Conservation (phyloP, 495 filamentous ascomycete species). For the Lepidopterella palustris region DNA sequence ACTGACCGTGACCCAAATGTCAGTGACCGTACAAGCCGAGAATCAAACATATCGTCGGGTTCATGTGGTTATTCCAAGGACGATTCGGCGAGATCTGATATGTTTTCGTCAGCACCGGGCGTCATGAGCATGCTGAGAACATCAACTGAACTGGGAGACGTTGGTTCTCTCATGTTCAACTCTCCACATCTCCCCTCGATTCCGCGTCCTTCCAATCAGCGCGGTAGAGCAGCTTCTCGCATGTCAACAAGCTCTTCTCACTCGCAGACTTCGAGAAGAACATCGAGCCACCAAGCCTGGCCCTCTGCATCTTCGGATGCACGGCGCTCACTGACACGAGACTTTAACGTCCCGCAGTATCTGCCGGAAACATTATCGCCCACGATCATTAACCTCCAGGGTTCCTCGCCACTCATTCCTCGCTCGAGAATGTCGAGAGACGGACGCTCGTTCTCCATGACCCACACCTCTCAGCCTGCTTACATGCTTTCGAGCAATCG, state of each 20-base stretch:
- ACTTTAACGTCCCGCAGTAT: conserved; percentile 20
- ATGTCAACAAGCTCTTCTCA: conserved; percentile 25
- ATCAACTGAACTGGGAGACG: conserved; percentile 62
- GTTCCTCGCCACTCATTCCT: conserved; percentile 30
- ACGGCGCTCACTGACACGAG: conserved; percentile 16
- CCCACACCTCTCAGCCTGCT: conserved; percentile 43
- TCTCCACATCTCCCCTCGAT: conserved; percentile 41
- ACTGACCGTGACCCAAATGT: conserved; percentile 36
- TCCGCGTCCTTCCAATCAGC: conserved; percentile 24
- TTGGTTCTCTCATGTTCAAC: conserved; percentile 53
- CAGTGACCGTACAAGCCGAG: conserved; percentile 36
- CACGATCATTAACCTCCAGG: conserved; percentile 25
- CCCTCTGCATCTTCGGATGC: conserved; percentile 20
- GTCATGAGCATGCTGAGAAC: conserved; percentile 60
- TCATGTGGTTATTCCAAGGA: conserved; percentile 16
- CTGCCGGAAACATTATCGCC: conserved; percentile 20
- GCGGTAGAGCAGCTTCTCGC: conserved; percentile 24
- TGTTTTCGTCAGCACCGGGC: conserved; percentile 28
- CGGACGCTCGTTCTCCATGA: conserved; percentile 55
- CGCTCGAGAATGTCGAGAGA: conserved; percentile 18
- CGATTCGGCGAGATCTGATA: conserved; percentile 10
- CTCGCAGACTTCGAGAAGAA: conserved; percentile 16
- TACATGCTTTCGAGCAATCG: conserved; percentile 46
- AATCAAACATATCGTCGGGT: conserved; percentile 34
- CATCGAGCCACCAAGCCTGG: conserved; percentile 12